Conservation (phyloP, 2,329 filamentous ascomycete genomes). For the Aureobasidium sp. region DNA sequence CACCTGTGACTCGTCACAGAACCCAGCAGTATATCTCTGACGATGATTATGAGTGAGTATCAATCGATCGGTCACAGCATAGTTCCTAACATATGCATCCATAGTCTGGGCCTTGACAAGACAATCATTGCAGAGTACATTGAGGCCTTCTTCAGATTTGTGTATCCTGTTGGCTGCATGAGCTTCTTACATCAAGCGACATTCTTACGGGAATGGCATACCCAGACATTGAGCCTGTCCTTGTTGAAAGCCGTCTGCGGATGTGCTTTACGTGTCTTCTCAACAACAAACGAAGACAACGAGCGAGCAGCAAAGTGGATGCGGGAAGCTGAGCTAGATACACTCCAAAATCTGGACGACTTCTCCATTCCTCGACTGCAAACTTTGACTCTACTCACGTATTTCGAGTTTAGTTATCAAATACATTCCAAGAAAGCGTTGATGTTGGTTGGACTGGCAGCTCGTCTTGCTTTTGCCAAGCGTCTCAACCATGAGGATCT, state of each 20-base stretch:
- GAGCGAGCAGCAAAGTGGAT: conserved; percentile 7
- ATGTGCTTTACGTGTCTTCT: background rate
- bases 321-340: background rate
- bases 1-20: background rate
- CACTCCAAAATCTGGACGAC: background rate
- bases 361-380: background rate
- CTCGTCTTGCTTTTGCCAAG: conserved; percentile 7
- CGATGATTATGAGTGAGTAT: too few relatives aligned
- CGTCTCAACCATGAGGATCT: conserved; percentile 7
- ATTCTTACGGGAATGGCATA: conserved; percentile 7
- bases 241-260: conserved; percentile 2
- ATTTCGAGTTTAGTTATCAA: conserved; percentile 7
- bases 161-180: conserved; percentile 12
- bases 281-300: conserved; percentile 1
- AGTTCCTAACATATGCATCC: background rate
- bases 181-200: conserved; percentile 8
- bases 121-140: conserved; percentile 5
- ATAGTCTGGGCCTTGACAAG: conserved; percentile 1
- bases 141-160: conserved; percentile 10
- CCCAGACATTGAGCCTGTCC: background rate
- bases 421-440: conserved; percentile 4
- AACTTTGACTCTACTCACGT: conserved; percentile 3
- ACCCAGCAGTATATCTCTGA: too few relatives aligned
- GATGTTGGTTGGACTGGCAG: conserved; percentile 5
- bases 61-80: too few relatives aligned